phyloP scores from a whole-genome alignment of 2,329 filamentous ascomycete species.

The Ceratocystiopsis sp. region DNA sequence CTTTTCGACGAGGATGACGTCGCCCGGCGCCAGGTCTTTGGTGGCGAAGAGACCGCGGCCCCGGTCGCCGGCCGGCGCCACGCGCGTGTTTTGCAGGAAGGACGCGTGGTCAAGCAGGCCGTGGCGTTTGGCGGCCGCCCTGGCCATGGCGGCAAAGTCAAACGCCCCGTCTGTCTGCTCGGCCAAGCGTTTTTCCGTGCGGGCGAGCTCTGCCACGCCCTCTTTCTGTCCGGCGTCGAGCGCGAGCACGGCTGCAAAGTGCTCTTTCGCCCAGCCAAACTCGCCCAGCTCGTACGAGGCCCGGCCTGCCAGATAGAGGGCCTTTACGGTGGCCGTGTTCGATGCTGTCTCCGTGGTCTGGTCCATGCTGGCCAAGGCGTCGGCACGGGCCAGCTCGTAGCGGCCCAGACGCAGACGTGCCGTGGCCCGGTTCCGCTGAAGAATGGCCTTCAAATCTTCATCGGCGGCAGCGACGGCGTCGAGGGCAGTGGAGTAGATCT shows the following conservation, averaged over 20 bases:
- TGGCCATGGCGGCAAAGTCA: conserved; percentile 14
- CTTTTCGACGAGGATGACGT: conserved; percentile 1
- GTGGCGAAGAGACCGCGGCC: conserved; percentile 1
- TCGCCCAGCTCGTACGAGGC: conserved; percentile 5
- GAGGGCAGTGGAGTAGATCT: conserved; percentile 4
- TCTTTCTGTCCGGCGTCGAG: conserved; percentile 5
- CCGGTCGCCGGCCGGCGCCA: background rate
- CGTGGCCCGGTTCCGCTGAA: background rate
- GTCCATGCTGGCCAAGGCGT: conserved; percentile 4
- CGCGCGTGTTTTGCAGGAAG: conserved; percentile 4
- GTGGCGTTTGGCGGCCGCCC: conserved; percentile 6
- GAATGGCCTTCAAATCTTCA: background rate
- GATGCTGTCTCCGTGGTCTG: background rate
- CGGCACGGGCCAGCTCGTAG: background rate
- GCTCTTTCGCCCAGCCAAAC: conserved; percentile 3
- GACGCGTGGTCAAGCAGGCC: conserved; percentile 14
- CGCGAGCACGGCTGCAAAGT: conserved; percentile 13
- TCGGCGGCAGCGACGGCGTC: conserved; percentile 7
- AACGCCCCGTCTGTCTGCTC: conserved; percentile 14
- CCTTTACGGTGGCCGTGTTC: conserved; percentile 2
- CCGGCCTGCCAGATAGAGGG: conserved; percentile 5
- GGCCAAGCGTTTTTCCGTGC: conserved; percentile 5
- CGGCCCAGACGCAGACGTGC: background rate
- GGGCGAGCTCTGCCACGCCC: background rate
- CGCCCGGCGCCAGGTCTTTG: background rate